Base-by-base conservation (phyloP, 495 filamentous ascomycete species). In the Endocarpon pusillum region DNA sequence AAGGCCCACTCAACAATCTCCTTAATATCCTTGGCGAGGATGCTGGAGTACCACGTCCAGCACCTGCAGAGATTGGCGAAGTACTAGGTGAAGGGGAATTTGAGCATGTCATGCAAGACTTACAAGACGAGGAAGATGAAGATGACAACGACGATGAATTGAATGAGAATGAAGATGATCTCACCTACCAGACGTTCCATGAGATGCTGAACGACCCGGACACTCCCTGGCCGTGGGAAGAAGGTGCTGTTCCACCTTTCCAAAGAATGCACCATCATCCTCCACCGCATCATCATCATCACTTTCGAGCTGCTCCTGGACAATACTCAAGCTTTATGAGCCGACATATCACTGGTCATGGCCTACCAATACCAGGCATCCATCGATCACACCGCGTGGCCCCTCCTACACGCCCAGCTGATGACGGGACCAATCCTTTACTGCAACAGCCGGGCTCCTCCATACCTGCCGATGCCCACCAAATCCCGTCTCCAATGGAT, bases 381-480 rank as follows among this genome's bases (percentile, higher is more conserved):
- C 70, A 70, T 46, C 60, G 67, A 35, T 60, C 71, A 32, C 64
- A 71, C 42, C 54, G 70, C 25, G 59, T 54, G 25, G 58, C 67
- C 27, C 49, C 55, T 12, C 54, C 53, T 3, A 43, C 59, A 19
- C 67, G 71, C 17, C 54, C 54, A 10, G 65, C 63, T 26, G 82
- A 93, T 44, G 83, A 92, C 45, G 82, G 81, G 12, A 62, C 66
- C 3, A 92, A 94, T 46, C 85, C 85, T 32, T 62, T 94, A 10
- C 68, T 84, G 16, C 61, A 64, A 26, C 57, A 43, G 55, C 20
- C 36, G 36, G 11, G 62, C 56, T 8, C 45, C 39, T 17, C 16
- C 3, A 40, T 39, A 10, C 38, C 64, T 7, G 5, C 28, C 12
- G 12, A 5, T 31, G 28, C 12, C 12, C 28, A n/a, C 12, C 28